Evolutionary conservation across 2,329 filamentous ascomycete genomes (phyloP).

Genomic region (Diaporthe sp.): DNA sequence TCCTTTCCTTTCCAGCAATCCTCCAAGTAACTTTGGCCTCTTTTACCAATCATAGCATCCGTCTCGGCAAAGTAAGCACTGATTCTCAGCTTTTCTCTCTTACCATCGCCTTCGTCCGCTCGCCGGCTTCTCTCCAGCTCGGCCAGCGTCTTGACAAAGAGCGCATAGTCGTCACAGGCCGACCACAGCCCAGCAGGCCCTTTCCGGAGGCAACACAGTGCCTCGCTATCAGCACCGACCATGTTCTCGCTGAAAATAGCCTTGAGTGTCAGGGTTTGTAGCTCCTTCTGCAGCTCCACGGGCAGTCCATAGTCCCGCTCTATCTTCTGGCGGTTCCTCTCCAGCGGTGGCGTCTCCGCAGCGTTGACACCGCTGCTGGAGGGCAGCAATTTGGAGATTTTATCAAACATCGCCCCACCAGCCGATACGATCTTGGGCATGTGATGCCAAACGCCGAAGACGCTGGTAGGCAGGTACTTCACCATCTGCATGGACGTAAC

Average conservation of each 20-base stretch:
- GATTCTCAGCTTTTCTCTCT: conserved; percentile 10
- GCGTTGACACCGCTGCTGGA: conserved; percentile 7
- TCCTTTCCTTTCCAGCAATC: conserved; percentile 29
- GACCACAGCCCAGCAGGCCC: conserved; percentile 35
- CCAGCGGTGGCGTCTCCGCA: background rate
- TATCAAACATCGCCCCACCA: background rate
- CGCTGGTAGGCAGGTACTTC: conserved; percentile 8
- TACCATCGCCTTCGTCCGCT: background rate
- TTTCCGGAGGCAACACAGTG: conserved; percentile 32
- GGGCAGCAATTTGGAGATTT: background rate
- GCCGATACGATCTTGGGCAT: conserved; percentile 13
- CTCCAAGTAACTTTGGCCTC: conserved; percentile 35
- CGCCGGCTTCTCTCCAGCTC: conserved; percentile 7
- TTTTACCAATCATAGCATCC: conserved; percentile 36
- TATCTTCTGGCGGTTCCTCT: background rate
- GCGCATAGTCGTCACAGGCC: conserved; percentile 33
- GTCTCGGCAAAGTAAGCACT: conserved; percentile 36
- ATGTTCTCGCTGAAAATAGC: conserved; percentile 30
- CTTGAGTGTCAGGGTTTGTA: background rate
- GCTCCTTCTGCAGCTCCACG: background rate
- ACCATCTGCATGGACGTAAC: conserved; percentile 22
- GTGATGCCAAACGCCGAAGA: conserved; percentile 31
- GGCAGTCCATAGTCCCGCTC: conserved; percentile 23
- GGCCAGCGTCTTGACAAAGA: conserved; percentile 27
- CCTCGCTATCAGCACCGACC: conserved; percentile 39